Evolutionary conservation across 2,329 filamentous ascomycete species (phyloP).

Genomic region (Eutypa lata): DNA sequence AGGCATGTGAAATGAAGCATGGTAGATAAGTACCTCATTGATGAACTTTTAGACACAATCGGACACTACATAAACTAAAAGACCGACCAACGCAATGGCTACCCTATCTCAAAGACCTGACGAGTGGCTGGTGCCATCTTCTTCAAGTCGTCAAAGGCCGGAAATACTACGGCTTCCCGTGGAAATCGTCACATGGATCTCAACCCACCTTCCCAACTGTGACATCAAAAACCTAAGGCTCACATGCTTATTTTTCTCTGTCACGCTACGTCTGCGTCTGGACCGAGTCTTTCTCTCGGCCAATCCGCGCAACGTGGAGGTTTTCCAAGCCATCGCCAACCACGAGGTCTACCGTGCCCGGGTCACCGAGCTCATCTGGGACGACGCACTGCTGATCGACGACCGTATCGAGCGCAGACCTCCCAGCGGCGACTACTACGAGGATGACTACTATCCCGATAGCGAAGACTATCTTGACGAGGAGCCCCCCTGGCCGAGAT

Average conservation of each 20-base stretch:
- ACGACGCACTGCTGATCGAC: slow-evolving; percentile 22
- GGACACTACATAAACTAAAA: no score
- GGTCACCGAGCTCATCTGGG: slow-evolving; percentile 38
- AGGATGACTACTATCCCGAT: neutral
- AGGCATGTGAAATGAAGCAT: no score
- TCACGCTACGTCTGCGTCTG: slow-evolving; percentile 21
- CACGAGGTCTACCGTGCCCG: slow-evolving; percentile 28
- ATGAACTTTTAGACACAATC: no score
- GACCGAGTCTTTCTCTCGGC: slow-evolving; percentile 37
- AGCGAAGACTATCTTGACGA: neutral
- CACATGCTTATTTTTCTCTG: slow-evolving; percentile 13
- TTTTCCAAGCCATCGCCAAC: slow-evolving; percentile 33
- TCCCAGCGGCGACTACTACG: no score
- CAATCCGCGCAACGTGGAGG: slow-evolving; percentile 34
- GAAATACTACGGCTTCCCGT: neutral
- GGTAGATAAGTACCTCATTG: no score
- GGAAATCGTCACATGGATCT: slow-evolving; percentile 7
- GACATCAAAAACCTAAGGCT: slow-evolving; percentile 26
- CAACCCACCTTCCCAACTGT: slow-evolving; percentile 17
- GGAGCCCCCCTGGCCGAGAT: no score
- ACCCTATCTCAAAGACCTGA: no score
- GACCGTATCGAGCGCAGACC: neutral
- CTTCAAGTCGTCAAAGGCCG: no score
- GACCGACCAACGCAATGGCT: no score
- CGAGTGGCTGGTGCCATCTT: no score